Base-by-base conservation (phyloP, 73 alveolate species). In the Paramecium bursaria region DNA sequence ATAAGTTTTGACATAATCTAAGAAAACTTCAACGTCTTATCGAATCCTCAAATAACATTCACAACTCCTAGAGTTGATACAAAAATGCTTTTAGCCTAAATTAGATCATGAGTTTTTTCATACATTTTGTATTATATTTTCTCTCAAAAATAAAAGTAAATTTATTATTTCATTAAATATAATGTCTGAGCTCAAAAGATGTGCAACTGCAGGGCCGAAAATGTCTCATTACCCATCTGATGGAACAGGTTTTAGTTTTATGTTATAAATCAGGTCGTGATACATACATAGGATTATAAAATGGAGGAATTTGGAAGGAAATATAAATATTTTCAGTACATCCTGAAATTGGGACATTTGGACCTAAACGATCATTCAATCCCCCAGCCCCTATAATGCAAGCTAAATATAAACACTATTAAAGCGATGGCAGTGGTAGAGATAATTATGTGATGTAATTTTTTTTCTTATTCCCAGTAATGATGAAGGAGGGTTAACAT, bases 181-280 rank as follows among this genome's bases (percentile, higher is more conserved):
- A 51, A 51, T 51, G 74, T 51, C 74, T 11, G 27, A 51, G 27
- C 27, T 51, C 17, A 7, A 51, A 51, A 51, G 74, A 51, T 51
- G 74, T 51, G 44, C 74, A 51, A 51, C 74, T 51, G 74, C 44
- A 21, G 74, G 74, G 27, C 21, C 74, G 2, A 51, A 51, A 51
- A 51, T 51, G 74, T 25, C 44, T 2, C 74, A 51, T 22, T 51
- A 51, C 15, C 26, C 74, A 1, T 44, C 74, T 2, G 74, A 51
- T 21, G 74, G 74, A 51, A 51, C 74, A 13, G 74, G 74, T 51
- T 25, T 13, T 25, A 26, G 2, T 10, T 51, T 25, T 17, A 51
- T 11, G 2, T 22, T 10, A 19, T 22, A 6, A 22, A 14, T 51
- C 11, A 51, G 74, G 74, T 4, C 23, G 74, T 13, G 74, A 51